Base-by-base conservation (phyloP, 2,329 filamentous ascomycete species). In the Cytospora mali region DNA sequence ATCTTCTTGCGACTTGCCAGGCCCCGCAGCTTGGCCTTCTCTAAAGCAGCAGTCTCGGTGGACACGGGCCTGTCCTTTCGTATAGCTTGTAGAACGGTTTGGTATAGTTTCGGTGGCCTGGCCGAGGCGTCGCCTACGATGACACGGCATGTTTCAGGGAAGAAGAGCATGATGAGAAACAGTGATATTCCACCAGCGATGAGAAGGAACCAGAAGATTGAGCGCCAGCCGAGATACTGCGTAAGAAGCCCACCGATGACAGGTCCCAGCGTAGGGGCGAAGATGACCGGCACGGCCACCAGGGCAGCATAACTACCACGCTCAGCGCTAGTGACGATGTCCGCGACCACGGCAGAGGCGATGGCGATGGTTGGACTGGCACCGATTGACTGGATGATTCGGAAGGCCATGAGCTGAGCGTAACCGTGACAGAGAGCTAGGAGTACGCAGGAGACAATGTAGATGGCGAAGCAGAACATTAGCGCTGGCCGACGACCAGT, bases 281-380 rank as follows among this genome's bases (percentile, higher is more conserved):
- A 69, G 0, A 86, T 77, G 0, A 74, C 70, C 23, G 42, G 42
- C n/a, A 13, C 42, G n/a, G 42, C n/a, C 10, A 46, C n/a, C n/a
- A 46, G 42, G 42, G n/a, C 42, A 21, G 42, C 42, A 46, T 46
- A 86, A 39, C 79, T 75, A 1, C 86, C 86, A 61, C 88, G 76
- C 69, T 91, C 87, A 0, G 82, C 81, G 2, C 82, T 82, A 0
- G 86, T 88, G 10, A 84, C 78, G 7, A 89, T 76, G 68, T 91
- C 89, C 0, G 84, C 84, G 2, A 91, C 81, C 0, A 90, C 82
- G 0, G 82, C 88, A 23, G 72, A 74, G 27, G 75, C 76, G 4
- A 91, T 75, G 0, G 87, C 82, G 7, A 89, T 77, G 0, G 86
- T 88, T 1, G 82, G 82, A 62, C 81, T 84, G 52, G 81, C 85